phyloP scores from a whole-genome alignment of 192 early-diverging fungal genomes.

The Gryganskiella cystojenkinii region DNA sequence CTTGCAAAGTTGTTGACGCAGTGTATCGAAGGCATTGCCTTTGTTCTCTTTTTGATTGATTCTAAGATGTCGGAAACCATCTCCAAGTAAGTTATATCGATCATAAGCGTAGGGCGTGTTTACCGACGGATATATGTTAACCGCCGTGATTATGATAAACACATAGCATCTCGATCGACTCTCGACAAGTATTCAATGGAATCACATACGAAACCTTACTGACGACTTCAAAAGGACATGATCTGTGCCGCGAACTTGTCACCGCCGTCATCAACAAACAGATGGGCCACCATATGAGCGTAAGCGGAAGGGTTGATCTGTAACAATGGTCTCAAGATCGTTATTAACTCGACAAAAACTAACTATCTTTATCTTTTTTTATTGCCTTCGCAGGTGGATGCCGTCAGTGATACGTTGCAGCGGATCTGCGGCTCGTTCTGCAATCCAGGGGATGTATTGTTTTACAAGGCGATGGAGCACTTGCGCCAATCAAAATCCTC shows the following conservation, averaged over 20 bases:
- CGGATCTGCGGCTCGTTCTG: slow-evolving; percentile 74
- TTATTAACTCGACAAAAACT: not conserved
- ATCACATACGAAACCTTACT: slow-evolving; percentile 70
- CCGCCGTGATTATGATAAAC: not conserved
- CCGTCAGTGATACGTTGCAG: slow-evolving; percentile 70
- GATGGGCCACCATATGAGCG: slow-evolving; percentile 58
- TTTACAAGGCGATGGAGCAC: slow-evolving; percentile 72
- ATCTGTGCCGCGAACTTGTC: slow-evolving; percentile 70
- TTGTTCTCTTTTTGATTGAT: slow-evolving; percentile 72
- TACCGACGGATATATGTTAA: not conserved
- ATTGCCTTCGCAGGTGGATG: slow-evolving; percentile 53
- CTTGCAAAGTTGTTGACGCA: slow-evolving; percentile 67
- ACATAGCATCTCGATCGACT: slow-evolving; percentile 52
- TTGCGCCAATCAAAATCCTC: slow-evolving; percentile 61
- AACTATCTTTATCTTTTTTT: not conserved
- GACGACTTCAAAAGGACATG: slow-evolving; percentile 60
- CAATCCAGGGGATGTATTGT: slow-evolving; percentile 67
- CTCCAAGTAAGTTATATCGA: slow-evolving; percentile 24
- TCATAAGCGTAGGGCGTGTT: not conserved
- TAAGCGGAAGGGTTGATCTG: slow-evolving; percentile 38
- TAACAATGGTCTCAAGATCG: not conserved
- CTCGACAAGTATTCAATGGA: slow-evolving; percentile 57
- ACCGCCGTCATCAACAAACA: slow-evolving; percentile 73
- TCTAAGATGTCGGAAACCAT: slow-evolving; percentile 68
- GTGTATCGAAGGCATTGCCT: slow-evolving; percentile 73